Base-by-base conservation (phyloP, 805 yeast species). In the Kazachstania kunashirensis region DNA sequence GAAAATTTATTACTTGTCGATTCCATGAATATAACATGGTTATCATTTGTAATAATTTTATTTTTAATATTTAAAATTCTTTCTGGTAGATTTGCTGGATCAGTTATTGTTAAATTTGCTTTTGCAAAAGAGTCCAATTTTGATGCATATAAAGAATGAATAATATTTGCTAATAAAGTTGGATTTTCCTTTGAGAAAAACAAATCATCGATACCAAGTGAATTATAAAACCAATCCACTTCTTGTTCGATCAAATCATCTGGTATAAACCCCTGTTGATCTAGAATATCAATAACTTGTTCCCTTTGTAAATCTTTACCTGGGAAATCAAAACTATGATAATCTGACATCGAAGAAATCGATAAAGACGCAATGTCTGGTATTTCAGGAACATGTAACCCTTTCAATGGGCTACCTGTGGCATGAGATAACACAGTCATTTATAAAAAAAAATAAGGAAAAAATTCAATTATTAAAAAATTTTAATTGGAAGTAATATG, bases 21-120 rank as follows among this genome's bases (percentile, higher is more conserved):
- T 55, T 84, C 95, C 59, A 89, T 84, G 57, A 82, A 92, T 24
- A 85, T 92, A 2, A 96, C 96, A 53, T 85, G 95, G 55, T 82
- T 88, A 13, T 75, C 79, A 20, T 43, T 44, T 31, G 74, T 71
- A 57, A 84, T 88, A 44, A 86, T 71, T 56, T 79, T 79, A 58
- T 85, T 84, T 44, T 79, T 84, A 45, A 89, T 79, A 46, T 77
- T 15, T 79, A 79, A 44, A 65, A 24, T 24, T 24, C 12, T 37
- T 33, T 17, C 11, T 19, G 3, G 6, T 23, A 3, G 27, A 17
- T 19, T 21, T 14, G 26, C 14, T 20, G 20, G 9, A 10, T 26
- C 16, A 13, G 27, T 13, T 12, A 44, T 41, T 55, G 62, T 46
- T 53, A 68, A 65, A 39, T 64, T 72, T 33, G 78, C 70, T 44